Evolutionary conservation across 352 stramenopile species (phyloP).

Genomic region (Paralagenidium karlingii): DNA sequence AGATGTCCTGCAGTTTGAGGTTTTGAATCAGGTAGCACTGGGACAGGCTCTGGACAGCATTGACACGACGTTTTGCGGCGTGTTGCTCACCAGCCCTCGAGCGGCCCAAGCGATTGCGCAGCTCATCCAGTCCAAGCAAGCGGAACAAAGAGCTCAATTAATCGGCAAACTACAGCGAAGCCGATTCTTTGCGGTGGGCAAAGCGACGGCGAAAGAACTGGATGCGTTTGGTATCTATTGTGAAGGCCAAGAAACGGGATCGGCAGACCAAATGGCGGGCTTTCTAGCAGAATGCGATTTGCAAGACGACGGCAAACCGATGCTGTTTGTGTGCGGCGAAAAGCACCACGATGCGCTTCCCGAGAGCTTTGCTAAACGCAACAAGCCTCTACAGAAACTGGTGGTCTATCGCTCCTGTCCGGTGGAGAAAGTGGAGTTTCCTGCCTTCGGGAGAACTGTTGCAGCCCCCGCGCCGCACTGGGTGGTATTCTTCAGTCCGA

Average conservation of each 20-base stretch:
- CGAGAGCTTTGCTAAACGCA: slow-evolving; percentile 35
- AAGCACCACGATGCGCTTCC: slow-evolving; percentile 50
- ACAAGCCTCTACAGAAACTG: slow-evolving; percentile 39
- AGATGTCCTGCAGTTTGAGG: too few relatives aligned
- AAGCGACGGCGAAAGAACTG: slow-evolving; percentile 48
- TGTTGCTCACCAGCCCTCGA: slow-evolving; percentile 69
- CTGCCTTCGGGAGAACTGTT: too few relatives aligned
- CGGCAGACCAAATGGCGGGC: slow-evolving; percentile 37
- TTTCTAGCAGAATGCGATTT: slow-evolving; percentile 16
- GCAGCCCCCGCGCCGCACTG: slow-evolving; percentile 28
- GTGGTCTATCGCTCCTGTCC: slow-evolving; percentile 47
- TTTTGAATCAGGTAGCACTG: too few relatives aligned
- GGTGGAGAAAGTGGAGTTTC: slow-evolving; percentile 28
- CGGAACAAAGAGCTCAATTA: slow-evolving; percentile 3
- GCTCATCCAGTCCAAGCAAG: slow-evolving; percentile 16
- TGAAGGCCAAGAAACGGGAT: slow-evolving; percentile 53
- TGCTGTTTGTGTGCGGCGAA: slow-evolving; percentile 65
- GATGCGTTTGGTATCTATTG: slow-evolving; percentile 33
- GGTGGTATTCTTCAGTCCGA: slow-evolving; percentile 77
- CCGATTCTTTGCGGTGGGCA: slow-evolving; percentile 53
- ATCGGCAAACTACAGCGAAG: slow-evolving; percentile 14
- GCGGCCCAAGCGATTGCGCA: slow-evolving; percentile 36
- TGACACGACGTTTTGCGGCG: too few relatives aligned
- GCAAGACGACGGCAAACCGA: slow-evolving; percentile 29
- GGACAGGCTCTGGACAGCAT: too few relatives aligned